Conservation (phyloP, 2,329 filamentous ascomycete genomes). For the Magnaporthiopsis incrustans region DNA sequence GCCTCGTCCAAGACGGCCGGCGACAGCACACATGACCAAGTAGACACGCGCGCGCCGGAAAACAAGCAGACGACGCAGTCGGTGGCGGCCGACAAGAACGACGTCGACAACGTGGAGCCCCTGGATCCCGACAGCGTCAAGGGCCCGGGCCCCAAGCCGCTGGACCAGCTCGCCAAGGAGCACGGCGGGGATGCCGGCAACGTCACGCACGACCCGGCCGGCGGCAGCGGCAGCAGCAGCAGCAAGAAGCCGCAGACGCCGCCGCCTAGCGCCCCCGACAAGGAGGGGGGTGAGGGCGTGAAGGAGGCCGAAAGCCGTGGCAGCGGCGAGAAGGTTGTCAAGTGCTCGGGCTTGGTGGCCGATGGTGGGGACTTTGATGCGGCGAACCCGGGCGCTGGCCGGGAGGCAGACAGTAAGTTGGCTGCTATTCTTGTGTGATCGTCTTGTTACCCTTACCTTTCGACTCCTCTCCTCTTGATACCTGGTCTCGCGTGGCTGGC, state of each 20-base stretch:
- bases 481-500: too few species aligned
- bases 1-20: conserved; percentile 12
- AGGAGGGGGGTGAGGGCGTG: conserved; percentile 13
- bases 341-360: conserved; percentile 48
- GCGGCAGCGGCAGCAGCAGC: too few species aligned
- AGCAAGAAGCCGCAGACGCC: too few species aligned
- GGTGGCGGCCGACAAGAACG: conserved; percentile 23
- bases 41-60: conserved; percentile 31
- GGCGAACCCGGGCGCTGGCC: conserved; percentile 53
- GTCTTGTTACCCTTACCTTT: too few species aligned
- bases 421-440: background rate
- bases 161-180: conserved; percentile 28
- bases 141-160: conserved; percentile 34
- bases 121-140: conserved; percentile 26
- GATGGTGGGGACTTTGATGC: conserved; percentile 64
- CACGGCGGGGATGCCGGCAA: conserved; percentile 23
- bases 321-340: conserved; percentile 50
- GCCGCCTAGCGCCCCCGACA: background rate
- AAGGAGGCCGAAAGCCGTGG: conserved; percentile 31
- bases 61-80: conserved; percentile 21
- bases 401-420: conserved; percentile 57
- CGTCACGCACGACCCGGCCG: background rate
- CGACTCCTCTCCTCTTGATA: too few species aligned
- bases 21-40: conserved; percentile 25
- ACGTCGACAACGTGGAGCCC: conserved; percentile 25